Percentiles rank a stretch among this genome's conserved stretches.
Evolutionary conservation across 2,329 filamentous ascomycete species (phyloP).

Genomic region (Aspergillus pseudoglaucus): DNA sequence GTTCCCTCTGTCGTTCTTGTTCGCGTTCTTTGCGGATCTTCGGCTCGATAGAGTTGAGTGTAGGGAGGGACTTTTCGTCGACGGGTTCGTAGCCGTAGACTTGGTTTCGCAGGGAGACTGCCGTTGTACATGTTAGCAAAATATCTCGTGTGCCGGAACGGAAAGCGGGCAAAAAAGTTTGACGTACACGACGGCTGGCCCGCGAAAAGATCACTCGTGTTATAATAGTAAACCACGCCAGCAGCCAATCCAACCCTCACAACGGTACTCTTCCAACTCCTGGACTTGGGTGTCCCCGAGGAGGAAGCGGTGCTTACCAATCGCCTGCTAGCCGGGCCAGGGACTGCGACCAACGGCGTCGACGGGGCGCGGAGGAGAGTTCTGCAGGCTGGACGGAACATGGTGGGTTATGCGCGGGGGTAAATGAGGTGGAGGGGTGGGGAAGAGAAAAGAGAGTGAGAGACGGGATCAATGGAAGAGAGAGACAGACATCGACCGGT

Average conservation of each 20-base stretch:
- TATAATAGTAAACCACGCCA: slow-evolving; percentile 85
- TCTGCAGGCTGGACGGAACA: slow-evolving; percentile 50
- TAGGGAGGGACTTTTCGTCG: slow-evolving; percentile 50
- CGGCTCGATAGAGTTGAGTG: slow-evolving; percentile 61
- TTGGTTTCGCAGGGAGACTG: slow-evolving; percentile 28
- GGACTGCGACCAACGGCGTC: slow-evolving; percentile 18
- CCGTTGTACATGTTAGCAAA: neutral
- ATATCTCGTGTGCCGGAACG: slow-evolving; percentile 1
- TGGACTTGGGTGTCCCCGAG: slow-evolving; percentile 51
- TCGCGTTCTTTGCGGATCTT: slow-evolving; percentile 36
- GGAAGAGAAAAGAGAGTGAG: neutral
- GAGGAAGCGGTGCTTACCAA: slow-evolving; percentile 52
- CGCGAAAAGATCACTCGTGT: slow-evolving; percentile 79
- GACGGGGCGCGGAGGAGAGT: slow-evolving; percentile 32
- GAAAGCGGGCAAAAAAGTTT: neutral
- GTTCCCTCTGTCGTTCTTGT: neutral
- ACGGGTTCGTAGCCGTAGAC: slow-evolving; percentile 21
- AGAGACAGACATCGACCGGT: slow-evolving; percentile 1
- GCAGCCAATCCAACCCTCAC: slow-evolving; percentile 69
- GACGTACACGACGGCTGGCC: slow-evolving; percentile 69
- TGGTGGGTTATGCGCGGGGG: slow-evolving; percentile 18
- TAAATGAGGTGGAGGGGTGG: slow-evolving; percentile 1
- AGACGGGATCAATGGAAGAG: slow-evolving; percentile 2
- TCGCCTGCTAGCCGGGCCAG: slow-evolving; percentile 33
- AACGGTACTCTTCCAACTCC: slow-evolving; percentile 74